Base-by-base conservation (phyloP, 805 yeast species). In the Teunomyces barrocoloradensis region DNA sequence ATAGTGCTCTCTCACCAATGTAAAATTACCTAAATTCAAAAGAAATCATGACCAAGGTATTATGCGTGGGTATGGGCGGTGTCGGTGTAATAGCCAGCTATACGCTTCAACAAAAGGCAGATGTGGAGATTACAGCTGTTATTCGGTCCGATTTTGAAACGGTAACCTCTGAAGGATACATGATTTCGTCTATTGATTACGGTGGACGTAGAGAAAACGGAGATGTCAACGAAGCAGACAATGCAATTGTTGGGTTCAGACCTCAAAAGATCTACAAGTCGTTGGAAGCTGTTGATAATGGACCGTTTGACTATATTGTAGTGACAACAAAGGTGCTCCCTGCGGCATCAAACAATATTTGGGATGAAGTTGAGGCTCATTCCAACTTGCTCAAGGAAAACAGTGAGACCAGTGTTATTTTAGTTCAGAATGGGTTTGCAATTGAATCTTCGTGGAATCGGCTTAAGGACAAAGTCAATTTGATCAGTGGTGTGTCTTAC, bases 41-140 rank as follows among this genome's bases (percentile, higher is more conserved):
- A 9, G 20, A 13, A 36, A 41, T 17, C 28, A 47, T 44, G 45
- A 36, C 47, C 12, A 62, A 60, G 29, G 80, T 84, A n/a, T 70
- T 88, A n/a, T 68, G 87, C n/a, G 77, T 89, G 40, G 96, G 96
- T 7, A 78, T 88, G 45, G 96, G 96, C 10, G 96, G 96, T 35
- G 94, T 89, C 12, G 96, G 96, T 30, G 78, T 88, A 17, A 78
- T 89, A 29, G 84, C 86, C 4, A 87, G 94, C 0, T 77, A 83
- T 33, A 66, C 78, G 29, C 61, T 71, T 21, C 55, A 56, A 46
- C 57, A 49, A 46, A 59, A 60, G 30, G 49, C 52, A 4, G 48
- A 63, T 2, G 58, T 60, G n/a, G 59, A 61, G 35, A 56, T 66
- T 17, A 65, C 71, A 13, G 65, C 68, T 0, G 64, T 69, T 12